These are phyloP conservation scores for Penicillium occitanis DNA, from an alignment of 2,329 filamentous ascomycete genomes.

Conservation along the genomic window DNA sequence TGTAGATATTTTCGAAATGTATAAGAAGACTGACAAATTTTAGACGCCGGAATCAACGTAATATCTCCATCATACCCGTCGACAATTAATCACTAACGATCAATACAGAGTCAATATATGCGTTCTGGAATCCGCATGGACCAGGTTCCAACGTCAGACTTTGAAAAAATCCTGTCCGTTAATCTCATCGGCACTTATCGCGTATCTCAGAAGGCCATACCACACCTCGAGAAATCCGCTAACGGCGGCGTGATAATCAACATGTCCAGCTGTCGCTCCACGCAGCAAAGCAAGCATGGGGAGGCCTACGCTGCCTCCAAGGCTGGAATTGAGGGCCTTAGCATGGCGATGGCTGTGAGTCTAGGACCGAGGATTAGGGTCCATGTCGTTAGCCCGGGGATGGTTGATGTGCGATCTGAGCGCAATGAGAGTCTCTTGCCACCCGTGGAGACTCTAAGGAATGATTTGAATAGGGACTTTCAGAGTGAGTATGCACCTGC, in stretches of 20 bases:
- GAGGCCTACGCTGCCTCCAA: neutral
- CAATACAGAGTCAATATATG: constrained; percentile 5
- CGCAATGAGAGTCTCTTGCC: neutral
- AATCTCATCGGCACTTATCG: constrained; percentile 2
- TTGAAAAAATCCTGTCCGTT: neutral
- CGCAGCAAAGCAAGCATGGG: constrained; percentile 5
- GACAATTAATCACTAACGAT: neutral
- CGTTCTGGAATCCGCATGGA: neutral
- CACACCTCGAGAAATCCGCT: neutral
- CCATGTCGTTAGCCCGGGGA: constrained; percentile 2
- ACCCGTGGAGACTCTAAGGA: neutral
- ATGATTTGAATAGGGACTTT: neutral
- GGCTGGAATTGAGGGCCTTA: neutral
- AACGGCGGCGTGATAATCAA: neutral
- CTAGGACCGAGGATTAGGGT: neutral
- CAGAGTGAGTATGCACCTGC: neutral
- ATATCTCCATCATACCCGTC: neutral
- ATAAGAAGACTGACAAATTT: neutral
- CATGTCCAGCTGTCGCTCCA: constrained; percentile 8
- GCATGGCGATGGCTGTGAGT: constrained; percentile 2
- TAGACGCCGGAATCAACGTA: neutral
- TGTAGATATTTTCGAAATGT: neutral
- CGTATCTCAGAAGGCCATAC: neutral
- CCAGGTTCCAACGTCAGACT: neutral
- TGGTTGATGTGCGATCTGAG: constrained; percentile 5